Percentiles rank a stretch among this genome's conserved stretches.
These are phyloP conservation scores for Aspergillus costaricaensis DNA, from an alignment of 2,329 filamentous ascomycete genomes.

Conservation along the genomic window DNA sequence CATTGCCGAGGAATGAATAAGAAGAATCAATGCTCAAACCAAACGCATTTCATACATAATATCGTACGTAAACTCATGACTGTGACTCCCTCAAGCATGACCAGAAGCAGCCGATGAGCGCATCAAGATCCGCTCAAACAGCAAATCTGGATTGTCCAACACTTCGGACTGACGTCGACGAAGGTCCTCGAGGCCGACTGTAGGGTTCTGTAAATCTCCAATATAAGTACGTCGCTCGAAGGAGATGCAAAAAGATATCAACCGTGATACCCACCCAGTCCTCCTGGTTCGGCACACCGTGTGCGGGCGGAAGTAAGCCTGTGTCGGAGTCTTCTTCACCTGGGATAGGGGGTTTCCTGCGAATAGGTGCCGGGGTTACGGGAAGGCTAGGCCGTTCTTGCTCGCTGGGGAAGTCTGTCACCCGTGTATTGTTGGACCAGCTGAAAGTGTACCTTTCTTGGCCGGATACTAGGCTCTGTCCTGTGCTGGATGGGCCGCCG, in stretches of 20 bases:
- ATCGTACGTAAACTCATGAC: conserved; percentile 3
- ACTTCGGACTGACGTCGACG: conserved; percentile 66
- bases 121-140: conserved; percentile 23
- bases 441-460: conserved; percentile 14
- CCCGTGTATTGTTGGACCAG: conserved; percentile 52
- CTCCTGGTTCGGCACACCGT: conserved; percentile 81
- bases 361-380: conserved; percentile 82
- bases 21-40: not conserved
- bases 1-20: no score
- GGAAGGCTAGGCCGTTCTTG: conserved; percentile 83
- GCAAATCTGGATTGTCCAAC: conserved; percentile 49
- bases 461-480: conserved; percentile 19
- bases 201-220: conserved; percentile 65
- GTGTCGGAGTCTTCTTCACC: conserved; percentile 47
- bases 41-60: not conserved
- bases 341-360: conserved; percentile 52
- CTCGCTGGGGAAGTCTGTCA: conserved; percentile 86
- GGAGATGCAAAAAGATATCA: conserved; percentile 48
- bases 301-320: conserved; percentile 67
- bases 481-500: conserved; percentile 16
- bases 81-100: not conserved
- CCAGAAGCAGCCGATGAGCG: not conserved
- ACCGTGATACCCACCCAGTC: conserved; percentile 84
- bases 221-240: conserved; percentile 48
- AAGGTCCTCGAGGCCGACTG: conserved; percentile 69